These are phyloP conservation scores for Mycena citricolor DNA, from an alignment of 1,284 basidiomycete species.

Conservation along the genomic window DNA sequence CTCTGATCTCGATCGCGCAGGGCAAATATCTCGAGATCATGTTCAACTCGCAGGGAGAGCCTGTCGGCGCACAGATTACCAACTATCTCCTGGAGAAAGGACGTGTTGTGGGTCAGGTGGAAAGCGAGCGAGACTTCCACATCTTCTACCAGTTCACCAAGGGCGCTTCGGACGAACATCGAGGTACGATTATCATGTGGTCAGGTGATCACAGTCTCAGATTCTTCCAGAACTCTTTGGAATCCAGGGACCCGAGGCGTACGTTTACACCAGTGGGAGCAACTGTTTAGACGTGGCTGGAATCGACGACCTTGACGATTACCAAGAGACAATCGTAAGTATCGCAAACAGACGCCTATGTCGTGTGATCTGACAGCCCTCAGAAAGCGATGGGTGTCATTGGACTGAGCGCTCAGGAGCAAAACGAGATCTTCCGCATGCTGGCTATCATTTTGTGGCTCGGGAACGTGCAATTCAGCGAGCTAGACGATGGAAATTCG, in stretches of 20 bases:
- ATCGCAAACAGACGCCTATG: not conserved
- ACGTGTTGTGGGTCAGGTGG: conserved; percentile 95
- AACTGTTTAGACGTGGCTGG: conserved; percentile 91
- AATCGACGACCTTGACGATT: conserved; percentile 90
- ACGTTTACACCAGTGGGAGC: conserved; percentile 90
- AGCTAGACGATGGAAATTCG: conserved; percentile 90
- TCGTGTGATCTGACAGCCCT: conserved; percentile 19
- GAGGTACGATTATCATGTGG: conserved; percentile 69
- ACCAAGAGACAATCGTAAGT: conserved; percentile 81
- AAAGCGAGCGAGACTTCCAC: conserved; percentile 97
- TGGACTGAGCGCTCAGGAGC: conserved; percentile 83
- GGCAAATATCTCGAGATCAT: conserved; percentile 99
- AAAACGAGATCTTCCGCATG: conserved; percentile 92
- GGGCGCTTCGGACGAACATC: conserved; percentile 84
- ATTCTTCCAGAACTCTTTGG: conserved; percentile 91
- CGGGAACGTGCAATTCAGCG: conserved; percentile 90
- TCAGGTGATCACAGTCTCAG: no score
- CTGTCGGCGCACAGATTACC: conserved; percentile 97
- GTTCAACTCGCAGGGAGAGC: conserved; percentile 93
- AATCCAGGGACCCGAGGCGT: conserved; percentile 95
- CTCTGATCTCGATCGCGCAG: conserved; percentile 43
- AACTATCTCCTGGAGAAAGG: conserved; percentile 98
- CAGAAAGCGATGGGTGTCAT: conserved; percentile 94
- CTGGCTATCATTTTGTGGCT: conserved; percentile 94
- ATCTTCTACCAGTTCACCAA: conserved; percentile 99